Percentiles rank a stretch among this genome's conserved stretches.
Conservation (phyloP, 192 early-diverging fungal species). For the Linnemannia schmuckeri region DNA sequence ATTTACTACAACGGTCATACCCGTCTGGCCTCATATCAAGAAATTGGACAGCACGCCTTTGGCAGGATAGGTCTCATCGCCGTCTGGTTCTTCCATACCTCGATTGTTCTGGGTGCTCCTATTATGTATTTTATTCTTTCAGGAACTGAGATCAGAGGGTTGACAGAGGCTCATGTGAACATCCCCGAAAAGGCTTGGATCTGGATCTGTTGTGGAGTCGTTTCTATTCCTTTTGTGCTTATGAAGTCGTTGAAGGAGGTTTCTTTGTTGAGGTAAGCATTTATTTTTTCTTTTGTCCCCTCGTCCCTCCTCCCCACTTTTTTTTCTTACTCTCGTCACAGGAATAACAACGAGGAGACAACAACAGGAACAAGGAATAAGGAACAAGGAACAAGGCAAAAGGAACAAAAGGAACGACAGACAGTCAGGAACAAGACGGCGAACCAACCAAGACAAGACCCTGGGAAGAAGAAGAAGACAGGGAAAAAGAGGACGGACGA, state of each 20-base stretch:
- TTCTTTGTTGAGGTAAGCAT: conserved; percentile 61
- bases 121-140: conserved; percentile 75
- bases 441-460: background rate
- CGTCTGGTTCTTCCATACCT: conserved; percentile 67
- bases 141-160: conserved; percentile 68
- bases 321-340: background rate
- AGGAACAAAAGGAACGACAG: background rate
- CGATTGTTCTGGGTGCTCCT: conserved; percentile 64
- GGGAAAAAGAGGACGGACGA: background rate
- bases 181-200: conserved; percentile 67
- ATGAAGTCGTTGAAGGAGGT: conserved; percentile 80
- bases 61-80: conserved; percentile 62
- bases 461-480: background rate
- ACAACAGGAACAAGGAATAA: background rate
- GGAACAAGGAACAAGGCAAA: background rate
- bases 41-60: conserved; percentile 73
- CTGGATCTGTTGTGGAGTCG: conserved; percentile 63
- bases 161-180: conserved; percentile 60
- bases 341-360: background rate
- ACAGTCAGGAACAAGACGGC: background rate
- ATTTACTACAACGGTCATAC: conserved; percentile 63
- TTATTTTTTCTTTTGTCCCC: background rate
- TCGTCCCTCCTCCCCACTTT: background rate
- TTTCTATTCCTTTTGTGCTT: conserved; percentile 73
- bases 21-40: conserved; percentile 72